A percentile compares a stretch with the other conserved stretches of the same genome.
These are phyloP conservation scores for Termitomyces heimii DNA, from an alignment of 768 basidiomycete genomes.

Conservation along the genomic window DNA sequence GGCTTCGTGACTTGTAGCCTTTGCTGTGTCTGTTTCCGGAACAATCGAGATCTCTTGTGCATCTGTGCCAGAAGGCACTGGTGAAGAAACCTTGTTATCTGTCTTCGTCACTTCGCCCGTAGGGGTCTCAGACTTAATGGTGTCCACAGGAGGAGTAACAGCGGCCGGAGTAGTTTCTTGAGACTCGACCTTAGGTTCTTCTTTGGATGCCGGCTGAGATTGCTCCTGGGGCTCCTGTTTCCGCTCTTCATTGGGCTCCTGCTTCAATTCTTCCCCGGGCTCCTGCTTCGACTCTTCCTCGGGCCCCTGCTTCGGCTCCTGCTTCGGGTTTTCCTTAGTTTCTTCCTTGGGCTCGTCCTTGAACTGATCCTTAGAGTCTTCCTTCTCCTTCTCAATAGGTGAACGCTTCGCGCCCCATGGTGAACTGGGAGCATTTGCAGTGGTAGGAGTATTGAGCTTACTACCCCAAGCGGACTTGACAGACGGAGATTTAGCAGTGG, in stretches of 20 bases:
- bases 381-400: neutral
- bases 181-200: neutral
- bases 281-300: neutral
- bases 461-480: constrained; percentile 7
- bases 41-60: no score
- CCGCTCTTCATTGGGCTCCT: neutral
- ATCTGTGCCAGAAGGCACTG: neutral
- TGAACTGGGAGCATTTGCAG: constrained; percentile 3
- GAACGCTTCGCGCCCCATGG: constrained; percentile 12
- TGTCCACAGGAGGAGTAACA: neutral
- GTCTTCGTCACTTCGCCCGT: neutral
- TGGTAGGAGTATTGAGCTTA: constrained; percentile 8
- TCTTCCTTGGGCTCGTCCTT: neutral
- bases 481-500: constrained; percentile 3
- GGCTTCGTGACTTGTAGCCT: neutral
- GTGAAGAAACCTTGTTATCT: neutral
- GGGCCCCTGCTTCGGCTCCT: neutral
- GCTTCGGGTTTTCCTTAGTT: neutral
- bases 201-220: neutral
- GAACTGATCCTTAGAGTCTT: neutral
- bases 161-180: neutral
- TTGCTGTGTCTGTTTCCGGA: neutral
- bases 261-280: neutral
- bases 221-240: no score
- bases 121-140: neutral